Evolutionary conservation across 2,329 filamentous ascomycete genomes (phyloP), one percentile per base, ranked within the genome.

Genomic region (Lasiodiplodia sp.): DNA sequence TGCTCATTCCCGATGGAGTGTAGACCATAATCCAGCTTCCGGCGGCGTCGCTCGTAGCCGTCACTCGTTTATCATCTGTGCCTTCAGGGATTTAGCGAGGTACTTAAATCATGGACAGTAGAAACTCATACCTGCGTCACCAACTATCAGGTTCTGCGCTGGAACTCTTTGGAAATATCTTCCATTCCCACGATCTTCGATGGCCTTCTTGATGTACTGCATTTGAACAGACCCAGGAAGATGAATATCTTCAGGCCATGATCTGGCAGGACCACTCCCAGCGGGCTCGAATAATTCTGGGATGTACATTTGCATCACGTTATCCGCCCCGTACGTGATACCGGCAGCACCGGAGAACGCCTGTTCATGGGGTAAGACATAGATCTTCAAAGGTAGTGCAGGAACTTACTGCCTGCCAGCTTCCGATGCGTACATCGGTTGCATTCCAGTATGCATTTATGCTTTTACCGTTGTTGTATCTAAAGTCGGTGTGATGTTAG

Each of bases 251-350:
- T 56, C 52, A 10, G 52, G 28, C 52, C 52, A 56, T 1, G 28
- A 56, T 4, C 28, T 56, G 18, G 52, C 52, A 2, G 52, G 52
- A 16, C 25, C 16, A 4, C 52, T 55, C 7, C 52, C 23, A 3
- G 52, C 16, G 1, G 28, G 52, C 6, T 55, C 23, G 12, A 53
- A 53, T 12, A 53, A 18, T 31, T n/a, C 34, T n/a, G 56, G 56
- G 4, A 25, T 11, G 34, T 60, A 60, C 56, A 60, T 53, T 31
- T 53, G 62, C 62, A 23, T 16, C 16, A 65, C 31, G 3, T 25
- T 23, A 8, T 40, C 8, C 7, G 23, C 47, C 4, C 60, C 60
- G 28, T 64, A 52, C 25, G 58, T 64, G 44, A 51, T 6, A 4
- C 47, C 62, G 8, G 14, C 25, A 16, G 47, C 40, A 10, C 60